Percentiles rank a stretch among this genome's conserved stretches.
These are phyloP conservation scores for Entomortierella parvispora DNA, from an alignment of 192 early-diverging fungal species.

Conservation along the genomic window DNA sequence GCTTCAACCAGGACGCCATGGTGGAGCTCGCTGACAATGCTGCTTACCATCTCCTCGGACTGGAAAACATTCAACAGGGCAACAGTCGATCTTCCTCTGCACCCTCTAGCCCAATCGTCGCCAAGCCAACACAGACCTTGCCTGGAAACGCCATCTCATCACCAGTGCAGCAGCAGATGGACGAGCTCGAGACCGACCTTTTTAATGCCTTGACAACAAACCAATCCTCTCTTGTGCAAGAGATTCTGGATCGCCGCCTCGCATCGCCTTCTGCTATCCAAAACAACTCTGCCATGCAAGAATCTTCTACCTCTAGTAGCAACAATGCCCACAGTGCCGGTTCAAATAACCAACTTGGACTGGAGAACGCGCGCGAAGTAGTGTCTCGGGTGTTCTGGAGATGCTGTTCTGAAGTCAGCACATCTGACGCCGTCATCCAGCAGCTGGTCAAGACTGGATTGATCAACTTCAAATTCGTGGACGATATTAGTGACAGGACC, in stretches of 20 bases:
- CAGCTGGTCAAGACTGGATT: slow-evolving; percentile 71
- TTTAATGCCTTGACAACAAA: slow-evolving; percentile 62
- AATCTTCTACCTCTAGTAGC: slow-evolving; percentile 20
- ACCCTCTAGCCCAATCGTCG: slow-evolving; percentile 44
- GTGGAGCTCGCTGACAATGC: slow-evolving; percentile 91
- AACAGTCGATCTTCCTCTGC: slow-evolving; percentile 39
- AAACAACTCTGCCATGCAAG: slow-evolving; percentile 28
- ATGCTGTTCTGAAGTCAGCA: slow-evolving; percentile 64
- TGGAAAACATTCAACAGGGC: slow-evolving; percentile 71
- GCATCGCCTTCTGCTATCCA: slow-evolving; percentile 55
- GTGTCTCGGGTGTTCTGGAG: slow-evolving; percentile 82
- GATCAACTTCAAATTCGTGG: slow-evolving; percentile 83
- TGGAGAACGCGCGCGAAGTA: slow-evolving; percentile 64
- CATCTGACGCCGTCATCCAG: slow-evolving; percentile 62
- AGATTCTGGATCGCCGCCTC: slow-evolving; percentile 62
- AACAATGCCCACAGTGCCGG: slow-evolving; percentile 13
- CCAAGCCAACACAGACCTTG: slow-evolving; percentile 19
- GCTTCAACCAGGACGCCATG: slow-evolving; percentile 94
- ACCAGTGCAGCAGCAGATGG: slow-evolving; percentile 57
- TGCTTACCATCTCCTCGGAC: slow-evolving; percentile 77
- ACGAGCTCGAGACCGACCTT: slow-evolving; percentile 68
- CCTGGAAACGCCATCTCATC: slow-evolving; percentile 32
- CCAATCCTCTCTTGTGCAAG: slow-evolving; percentile 56
- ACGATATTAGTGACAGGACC: slow-evolving; percentile 95
- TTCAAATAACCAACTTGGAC: slow-evolving; percentile 34